Conservation (phyloP, 2,329 filamentous ascomycete species). For the Dothideomycetes sp. region DNA sequence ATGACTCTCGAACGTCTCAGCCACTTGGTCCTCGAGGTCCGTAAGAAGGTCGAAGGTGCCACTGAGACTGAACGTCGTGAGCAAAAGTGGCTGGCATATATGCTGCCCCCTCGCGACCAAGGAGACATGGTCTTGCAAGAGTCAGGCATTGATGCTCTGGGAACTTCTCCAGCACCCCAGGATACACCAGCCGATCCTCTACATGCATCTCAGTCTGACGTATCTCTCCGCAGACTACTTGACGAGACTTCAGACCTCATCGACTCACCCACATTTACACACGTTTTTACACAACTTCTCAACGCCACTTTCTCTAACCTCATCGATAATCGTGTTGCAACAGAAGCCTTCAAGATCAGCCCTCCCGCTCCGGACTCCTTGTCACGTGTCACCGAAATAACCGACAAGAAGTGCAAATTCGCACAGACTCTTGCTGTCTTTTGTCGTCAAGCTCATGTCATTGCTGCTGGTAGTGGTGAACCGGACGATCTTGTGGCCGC, state of each 20-base stretch:
- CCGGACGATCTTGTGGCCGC: conserved; percentile 33
- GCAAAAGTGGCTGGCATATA: conserved; percentile 69
- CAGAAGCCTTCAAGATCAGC: conserved; percentile 61
- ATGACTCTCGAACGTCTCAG: conserved; percentile 72
- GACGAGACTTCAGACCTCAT: conserved; percentile 95
- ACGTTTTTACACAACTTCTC: conserved; percentile 76
- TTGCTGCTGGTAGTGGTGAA: conserved; percentile 68
- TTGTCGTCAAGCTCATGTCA: conserved; percentile 80
- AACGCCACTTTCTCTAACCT: conserved; percentile 80
- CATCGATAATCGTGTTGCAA: conserved; percentile 70
- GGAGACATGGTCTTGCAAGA: conserved; percentile 79
- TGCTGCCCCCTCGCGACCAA: conserved; percentile 69
- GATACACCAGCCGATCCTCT: conserved; percentile 16
- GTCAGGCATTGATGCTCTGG: conserved; percentile 58
- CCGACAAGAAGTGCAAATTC: conserved; percentile 55
- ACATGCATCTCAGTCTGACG: conserved; percentile 34
- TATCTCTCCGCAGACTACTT: conserved; percentile 68
- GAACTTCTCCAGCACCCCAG: conserved; percentile 28
- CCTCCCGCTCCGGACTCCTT: conserved; percentile 29
- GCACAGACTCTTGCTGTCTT: conserved; percentile 85
- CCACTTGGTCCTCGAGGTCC: conserved; percentile 71
- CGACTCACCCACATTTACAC: conserved; percentile 83
- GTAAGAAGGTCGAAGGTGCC: conserved; percentile 72
- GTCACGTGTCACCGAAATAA: conserved; percentile 41
- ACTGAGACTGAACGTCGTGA: conserved; percentile 54